These are phyloP conservation scores for Filobasidium floriforme DNA, from an alignment of 768 basidiomycete species.

Conservation along the genomic window DNA sequence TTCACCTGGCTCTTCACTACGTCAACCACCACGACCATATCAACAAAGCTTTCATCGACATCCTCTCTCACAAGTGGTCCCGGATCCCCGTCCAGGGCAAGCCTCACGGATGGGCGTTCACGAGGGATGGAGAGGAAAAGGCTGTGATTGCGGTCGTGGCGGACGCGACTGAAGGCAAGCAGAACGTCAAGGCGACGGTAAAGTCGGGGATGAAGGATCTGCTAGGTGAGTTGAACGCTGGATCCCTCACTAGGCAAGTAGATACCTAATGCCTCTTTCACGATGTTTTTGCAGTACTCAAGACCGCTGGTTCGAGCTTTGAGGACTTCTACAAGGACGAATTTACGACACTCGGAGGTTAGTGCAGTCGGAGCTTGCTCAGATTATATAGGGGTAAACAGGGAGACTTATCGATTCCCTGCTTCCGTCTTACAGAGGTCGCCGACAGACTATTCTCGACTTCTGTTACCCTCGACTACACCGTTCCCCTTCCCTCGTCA, in stretches of 20 bases:
- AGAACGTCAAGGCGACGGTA: constrained; percentile 57
- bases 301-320: constrained; percentile 80
- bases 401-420: too few species aligned
- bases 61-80: constrained; percentile 77
- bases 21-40: constrained; percentile 73
- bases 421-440: constrained; percentile 50
- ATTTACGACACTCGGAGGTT: constrained; percentile 62
- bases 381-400: not conserved
- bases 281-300: too few species aligned
- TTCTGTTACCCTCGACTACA: constrained; percentile 68
- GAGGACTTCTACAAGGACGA: constrained; percentile 72
- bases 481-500: constrained; percentile 49
- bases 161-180: constrained; percentile 60
- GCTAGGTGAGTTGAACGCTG: constrained; percentile 53
- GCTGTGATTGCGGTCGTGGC: constrained; percentile 53
- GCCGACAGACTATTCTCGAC: constrained; percentile 87
- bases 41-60: constrained; percentile 57
- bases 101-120: constrained; percentile 71
- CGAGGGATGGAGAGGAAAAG: constrained; percentile 86
- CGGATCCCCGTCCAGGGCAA: constrained; percentile 55
- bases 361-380: constrained; percentile 17
- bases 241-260: not conserved
- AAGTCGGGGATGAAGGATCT: constrained; percentile 69
- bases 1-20: constrained; percentile 76
- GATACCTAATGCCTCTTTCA: too few species aligned